Evolutionary conservation across 176 grass and related monocot species (phyloP).

Genomic region (Avena eriantha): DNA sequence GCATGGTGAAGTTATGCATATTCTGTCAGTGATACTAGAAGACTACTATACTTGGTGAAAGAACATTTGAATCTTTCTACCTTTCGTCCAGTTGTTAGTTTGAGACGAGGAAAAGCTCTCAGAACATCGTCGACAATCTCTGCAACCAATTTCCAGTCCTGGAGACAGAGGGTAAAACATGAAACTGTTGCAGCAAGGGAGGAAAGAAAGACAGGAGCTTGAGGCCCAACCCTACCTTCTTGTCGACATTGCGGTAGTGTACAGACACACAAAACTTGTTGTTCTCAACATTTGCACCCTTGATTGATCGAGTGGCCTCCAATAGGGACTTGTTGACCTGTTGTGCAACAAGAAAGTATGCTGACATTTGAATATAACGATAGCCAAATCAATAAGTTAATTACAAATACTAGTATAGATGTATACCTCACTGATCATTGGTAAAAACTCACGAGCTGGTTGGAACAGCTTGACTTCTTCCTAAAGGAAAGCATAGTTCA

Average conservation of each 20-base stretch:
- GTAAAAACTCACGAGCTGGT: slow-evolving; percentile 71
- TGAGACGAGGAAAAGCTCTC: slow-evolving; percentile 53
- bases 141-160: slow-evolving; percentile 59
- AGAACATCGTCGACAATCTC: slow-evolving; percentile 46
- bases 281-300: slow-evolving; percentile 67
- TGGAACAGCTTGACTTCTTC: slow-evolving; percentile 63
- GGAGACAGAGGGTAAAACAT: background rate
- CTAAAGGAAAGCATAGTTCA: slow-evolving; percentile 32
- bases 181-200: background rate
- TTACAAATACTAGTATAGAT: background rate
- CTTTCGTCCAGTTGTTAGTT: slow-evolving; percentile 63
- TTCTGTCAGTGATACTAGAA: slow-evolving; percentile 9
- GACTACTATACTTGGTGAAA: background rate
- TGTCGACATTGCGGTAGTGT: slow-evolving; percentile 70
- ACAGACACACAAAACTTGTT: slow-evolving; percentile 81
- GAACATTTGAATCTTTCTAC: slow-evolving; percentile 21
- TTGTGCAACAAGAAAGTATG: background rate
- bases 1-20: background rate
- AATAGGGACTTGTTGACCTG: slow-evolving; percentile 60
- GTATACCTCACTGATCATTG: slow-evolving; percentile 69
- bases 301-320: slow-evolving; percentile 55
- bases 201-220: background rate
- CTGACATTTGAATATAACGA: background rate
- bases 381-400: background rate
- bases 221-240: slow-evolving; percentile 44